Evolutionary conservation across 2,329 filamentous ascomycete species (phyloP), one percentile per base, ranked within the genome.

Genomic region (Fusarium falciforme): DNA sequence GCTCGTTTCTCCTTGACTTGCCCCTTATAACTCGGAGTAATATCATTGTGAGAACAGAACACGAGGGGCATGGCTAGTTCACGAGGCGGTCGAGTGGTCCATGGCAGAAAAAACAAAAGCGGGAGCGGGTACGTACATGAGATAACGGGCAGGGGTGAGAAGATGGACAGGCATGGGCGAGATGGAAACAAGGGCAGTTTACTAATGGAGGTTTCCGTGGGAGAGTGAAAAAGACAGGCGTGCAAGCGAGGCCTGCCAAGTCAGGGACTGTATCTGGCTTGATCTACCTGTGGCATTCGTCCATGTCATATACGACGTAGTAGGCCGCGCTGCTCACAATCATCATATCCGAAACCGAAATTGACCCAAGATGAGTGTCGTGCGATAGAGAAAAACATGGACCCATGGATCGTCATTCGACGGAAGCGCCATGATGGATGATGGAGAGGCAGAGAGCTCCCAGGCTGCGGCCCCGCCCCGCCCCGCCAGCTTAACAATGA

Each of bases 381-480:
- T 75, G 71, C 64, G 74, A 76, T 70, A 52, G 25, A 61, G 52
- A 40, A 58, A 75, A 72, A 77, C 68, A 77, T 77, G 75, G 76
- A 74, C 65, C 67, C 72, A 72, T 75, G 68, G 76, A 74, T 76
- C 74, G 65, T 68, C 76, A 68, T 71, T 49, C 58, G 66, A 71
- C 44, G 67, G 72, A 72, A 49, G 64, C 52, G 61, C 57, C 68
- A 58, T 57, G 27, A 55, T 31, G 27, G 40, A 33, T 31, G 38
- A 29, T 22, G 22, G 22, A 17, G 25, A n/a, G 44, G 12, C 6
- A 22, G 6, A 27, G 20, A 44, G 38, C 62, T 44, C 29, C 36
- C 35, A 25, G 29, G 11, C n/a, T 40, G 40, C 47, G 38, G 62
- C 62, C 62, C 62, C 54, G 52, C 54, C 52, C 40, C 47, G 47